A percentile compares a stretch with the other conserved stretches of the same genome.
These are phyloP conservation scores for Teunomyces gatunensis DNA, from an alignment of 805 yeast species.

Conservation along the genomic window DNA sequence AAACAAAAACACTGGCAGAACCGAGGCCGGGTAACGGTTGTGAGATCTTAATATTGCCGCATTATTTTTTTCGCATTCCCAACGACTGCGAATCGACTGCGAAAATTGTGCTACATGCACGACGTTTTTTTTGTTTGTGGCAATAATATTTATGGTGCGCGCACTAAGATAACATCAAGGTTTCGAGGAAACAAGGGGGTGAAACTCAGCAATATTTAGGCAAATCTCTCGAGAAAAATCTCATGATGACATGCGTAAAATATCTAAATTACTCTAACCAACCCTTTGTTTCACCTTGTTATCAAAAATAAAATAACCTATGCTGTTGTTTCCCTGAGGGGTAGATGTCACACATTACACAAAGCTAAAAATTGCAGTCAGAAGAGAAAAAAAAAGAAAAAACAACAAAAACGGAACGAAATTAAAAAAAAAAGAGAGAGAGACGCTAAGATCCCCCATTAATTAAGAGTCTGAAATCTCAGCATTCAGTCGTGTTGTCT, in stretches of 20 bases:
- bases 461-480: not conserved
- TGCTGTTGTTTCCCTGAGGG: not conserved
- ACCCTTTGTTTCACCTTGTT: not conserved
- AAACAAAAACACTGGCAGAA: not conserved
- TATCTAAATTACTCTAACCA: no score
- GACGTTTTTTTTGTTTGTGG: not conserved
- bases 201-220: no score
- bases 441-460: conserved; percentile 3
- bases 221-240: no score
- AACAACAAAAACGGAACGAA: conserved; percentile 4
- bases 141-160: conserved; percentile 1
- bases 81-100: conserved; percentile 5
- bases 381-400: conserved; percentile 3
- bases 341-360: conserved; percentile 1
- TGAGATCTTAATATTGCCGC: conserved; percentile 1
- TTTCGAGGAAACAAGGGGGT: not conserved
- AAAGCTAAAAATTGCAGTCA: conserved; percentile 4
- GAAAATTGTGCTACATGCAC: conserved; percentile 3
- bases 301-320: not conserved
- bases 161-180: conserved; percentile 1
- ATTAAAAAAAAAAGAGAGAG: conserved; percentile 4
- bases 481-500: not conserved
- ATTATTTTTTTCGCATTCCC: not conserved
- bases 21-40: conserved; percentile 1
- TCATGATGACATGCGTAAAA: no score